These are phyloP conservation scores for Postia placenta DNA, from an alignment of 768 basidiomycete species.

Conservation along the genomic window DNA sequence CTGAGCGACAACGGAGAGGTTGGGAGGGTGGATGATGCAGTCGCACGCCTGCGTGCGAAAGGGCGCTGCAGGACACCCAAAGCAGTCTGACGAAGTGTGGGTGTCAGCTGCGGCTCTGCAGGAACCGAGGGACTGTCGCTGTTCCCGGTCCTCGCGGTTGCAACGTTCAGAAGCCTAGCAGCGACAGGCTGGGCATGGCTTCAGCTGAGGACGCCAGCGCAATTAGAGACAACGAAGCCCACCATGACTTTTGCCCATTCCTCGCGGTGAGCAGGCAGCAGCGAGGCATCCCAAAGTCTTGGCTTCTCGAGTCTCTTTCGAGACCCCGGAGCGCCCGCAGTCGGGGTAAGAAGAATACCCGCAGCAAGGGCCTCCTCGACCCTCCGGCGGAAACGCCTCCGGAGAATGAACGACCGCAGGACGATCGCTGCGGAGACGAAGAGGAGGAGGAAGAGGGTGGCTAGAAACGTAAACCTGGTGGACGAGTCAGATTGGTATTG, in stretches of 20 bases:
- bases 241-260: constrained; percentile 48
- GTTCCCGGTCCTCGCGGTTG: background rate
- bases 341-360: constrained; percentile 40
- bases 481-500: background rate
- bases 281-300: constrained; percentile 41
- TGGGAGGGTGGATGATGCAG: background rate
- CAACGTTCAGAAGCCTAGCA: constrained; percentile 2
- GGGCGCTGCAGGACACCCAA: background rate
- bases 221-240: constrained; percentile 20
- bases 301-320: constrained; percentile 40
- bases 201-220: too few species aligned
- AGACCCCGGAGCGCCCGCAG: constrained; percentile 28
- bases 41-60: constrained; percentile 1
- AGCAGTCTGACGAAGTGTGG: background rate
- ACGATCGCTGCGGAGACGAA: constrained; percentile 60
- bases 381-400: constrained; percentile 49
- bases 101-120: background rate
- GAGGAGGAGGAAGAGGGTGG: constrained; percentile 63
- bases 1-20: background rate
- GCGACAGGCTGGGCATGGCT: constrained; percentile 18
- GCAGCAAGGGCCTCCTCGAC: constrained; percentile 48
- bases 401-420: constrained; percentile 54
- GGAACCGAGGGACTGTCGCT: background rate
- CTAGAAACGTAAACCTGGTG: constrained; percentile 62
- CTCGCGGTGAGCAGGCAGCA: constrained; percentile 27